These are phyloP conservation scores for Acacia confusa DNA, from an alignment of 306 rosid species.

Conservation along the genomic window DNA sequence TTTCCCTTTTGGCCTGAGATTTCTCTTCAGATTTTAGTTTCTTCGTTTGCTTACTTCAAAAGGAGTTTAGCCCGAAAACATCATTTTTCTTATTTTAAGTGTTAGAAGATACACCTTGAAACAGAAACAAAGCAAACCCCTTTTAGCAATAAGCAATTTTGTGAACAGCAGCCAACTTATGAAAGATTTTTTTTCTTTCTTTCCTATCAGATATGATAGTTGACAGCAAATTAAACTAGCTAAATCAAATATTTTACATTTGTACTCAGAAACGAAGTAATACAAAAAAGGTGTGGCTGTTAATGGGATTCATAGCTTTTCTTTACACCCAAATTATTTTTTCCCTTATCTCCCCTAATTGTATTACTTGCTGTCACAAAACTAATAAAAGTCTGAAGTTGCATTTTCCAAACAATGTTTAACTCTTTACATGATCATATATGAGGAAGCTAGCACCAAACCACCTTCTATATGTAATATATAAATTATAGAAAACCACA, in stretches of 20 bases:
- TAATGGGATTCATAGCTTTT: background rate
- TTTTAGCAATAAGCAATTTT: background rate
- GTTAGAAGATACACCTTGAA: background rate
- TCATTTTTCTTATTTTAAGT: background rate
- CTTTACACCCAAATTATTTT: background rate
- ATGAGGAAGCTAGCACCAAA: background rate
- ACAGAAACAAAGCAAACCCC: background rate
- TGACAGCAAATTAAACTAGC: background rate
- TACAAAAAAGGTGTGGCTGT: background rate
- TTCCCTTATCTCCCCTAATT: background rate
- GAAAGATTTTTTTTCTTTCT: background rate
- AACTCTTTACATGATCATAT: background rate
- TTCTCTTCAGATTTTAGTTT: background rate
- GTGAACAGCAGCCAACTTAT: background rate
- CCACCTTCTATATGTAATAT: background rate
- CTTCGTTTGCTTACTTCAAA: slow-evolving; percentile 12
- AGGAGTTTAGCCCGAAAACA: background rate
- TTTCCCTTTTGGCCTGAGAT: background rate
- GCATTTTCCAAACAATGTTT: background rate
- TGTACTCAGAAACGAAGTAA: background rate
- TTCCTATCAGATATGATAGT: background rate
- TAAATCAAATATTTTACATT: background rate
- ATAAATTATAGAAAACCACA: too few relatives aligned
- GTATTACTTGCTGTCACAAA: background rate
- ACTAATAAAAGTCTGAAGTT: background rate